Evolutionary conservation across 2,329 filamentous ascomycete genomes (phyloP).

Genomic region (Cladosporium sp.): DNA sequence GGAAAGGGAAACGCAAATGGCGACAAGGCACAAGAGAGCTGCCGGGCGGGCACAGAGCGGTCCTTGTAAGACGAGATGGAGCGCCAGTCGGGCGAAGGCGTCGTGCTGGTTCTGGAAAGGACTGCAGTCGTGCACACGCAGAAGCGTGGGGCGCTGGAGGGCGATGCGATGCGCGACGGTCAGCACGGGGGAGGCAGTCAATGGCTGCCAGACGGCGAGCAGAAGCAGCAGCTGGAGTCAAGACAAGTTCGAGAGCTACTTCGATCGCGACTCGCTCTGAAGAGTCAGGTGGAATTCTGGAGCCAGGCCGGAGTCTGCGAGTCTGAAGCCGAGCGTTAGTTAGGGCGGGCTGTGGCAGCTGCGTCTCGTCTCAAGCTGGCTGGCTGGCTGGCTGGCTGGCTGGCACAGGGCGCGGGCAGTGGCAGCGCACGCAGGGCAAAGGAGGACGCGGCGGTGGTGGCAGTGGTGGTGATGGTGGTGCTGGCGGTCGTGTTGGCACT

Average conservation of each 20-base stretch:
- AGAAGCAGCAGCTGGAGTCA: neutral
- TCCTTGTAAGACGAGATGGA: constrained; percentile 22
- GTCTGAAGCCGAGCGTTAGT: constrained; percentile 6
- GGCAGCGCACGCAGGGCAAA: neutral
- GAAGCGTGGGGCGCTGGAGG: constrained; percentile 7
- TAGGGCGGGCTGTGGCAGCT: neutral
- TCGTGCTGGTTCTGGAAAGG: constrained; percentile 9
- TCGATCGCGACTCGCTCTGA: neutral
- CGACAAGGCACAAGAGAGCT: constrained; percentile 13
- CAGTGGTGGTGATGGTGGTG: neutral
- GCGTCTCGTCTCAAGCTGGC: neutral
- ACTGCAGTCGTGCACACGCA: constrained; percentile 18
- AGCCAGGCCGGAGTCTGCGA: neutral
- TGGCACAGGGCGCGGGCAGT: neutral
- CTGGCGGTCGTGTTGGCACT: neutral
- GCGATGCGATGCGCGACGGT: constrained; percentile 11
- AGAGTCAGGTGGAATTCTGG: neutral
- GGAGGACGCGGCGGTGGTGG: neutral
- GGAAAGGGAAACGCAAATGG: neutral
- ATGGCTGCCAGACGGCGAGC: neutral
- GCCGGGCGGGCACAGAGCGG: constrained; percentile 6
- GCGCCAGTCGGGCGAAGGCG: constrained; percentile 15
- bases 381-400: neutral
- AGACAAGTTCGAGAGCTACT: neutral
- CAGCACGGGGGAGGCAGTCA: neutral